Percentiles rank a stretch among this genome's conserved stretches.
Evolutionary conservation across 768 basidiomycete species (phyloP).

Genomic region (Kwoniella sp.): DNA sequence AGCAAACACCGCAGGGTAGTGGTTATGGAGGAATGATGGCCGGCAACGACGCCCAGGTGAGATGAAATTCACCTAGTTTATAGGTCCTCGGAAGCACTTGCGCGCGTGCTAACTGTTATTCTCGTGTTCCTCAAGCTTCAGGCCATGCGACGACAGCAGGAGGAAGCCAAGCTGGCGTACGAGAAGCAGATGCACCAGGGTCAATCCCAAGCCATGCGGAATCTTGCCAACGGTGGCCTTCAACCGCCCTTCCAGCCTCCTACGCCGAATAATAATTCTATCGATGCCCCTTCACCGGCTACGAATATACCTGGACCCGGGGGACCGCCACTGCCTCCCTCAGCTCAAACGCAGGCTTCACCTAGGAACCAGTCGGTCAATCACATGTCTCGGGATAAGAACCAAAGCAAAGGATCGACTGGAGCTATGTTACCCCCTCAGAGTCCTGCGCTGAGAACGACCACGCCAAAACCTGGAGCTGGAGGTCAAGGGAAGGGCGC

Average conservation of each 20-base stretch:
- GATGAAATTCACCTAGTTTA: slow-evolving; percentile 7
- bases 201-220: slow-evolving; percentile 33
- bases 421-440: slow-evolving; percentile 51
- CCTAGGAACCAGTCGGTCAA: slow-evolving; percentile 31
- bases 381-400: slow-evolving; percentile 40
- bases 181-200: slow-evolving; percentile 42
- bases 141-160: slow-evolving; percentile 30
- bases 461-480: slow-evolving; percentile 26
- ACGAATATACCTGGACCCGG: slow-evolving; percentile 1
- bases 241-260: slow-evolving; percentile 31
- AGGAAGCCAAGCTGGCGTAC: slow-evolving; percentile 34
- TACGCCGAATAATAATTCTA: slow-evolving; percentile 31
- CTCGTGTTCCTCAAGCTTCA: too few species aligned
- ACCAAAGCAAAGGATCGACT: slow-evolving; percentile 37
- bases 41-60: slow-evolving; percentile 24
- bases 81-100: too few species aligned
- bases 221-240: slow-evolving; percentile 20
- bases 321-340: neutral
- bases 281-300: slow-evolving; percentile 46
- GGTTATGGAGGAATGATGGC: slow-evolving; percentile 21
- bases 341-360: slow-evolving; percentile 21
- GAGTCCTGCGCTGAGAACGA: slow-evolving; percentile 34
- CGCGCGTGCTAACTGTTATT: too few species aligned
- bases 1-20: slow-evolving; percentile 23
- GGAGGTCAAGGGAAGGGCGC: slow-evolving; percentile 13